Evolutionary conservation across 2,329 filamentous ascomycete genomes (phyloP).

Genomic region (Gnomoniopsis smithogilvyi): DNA sequence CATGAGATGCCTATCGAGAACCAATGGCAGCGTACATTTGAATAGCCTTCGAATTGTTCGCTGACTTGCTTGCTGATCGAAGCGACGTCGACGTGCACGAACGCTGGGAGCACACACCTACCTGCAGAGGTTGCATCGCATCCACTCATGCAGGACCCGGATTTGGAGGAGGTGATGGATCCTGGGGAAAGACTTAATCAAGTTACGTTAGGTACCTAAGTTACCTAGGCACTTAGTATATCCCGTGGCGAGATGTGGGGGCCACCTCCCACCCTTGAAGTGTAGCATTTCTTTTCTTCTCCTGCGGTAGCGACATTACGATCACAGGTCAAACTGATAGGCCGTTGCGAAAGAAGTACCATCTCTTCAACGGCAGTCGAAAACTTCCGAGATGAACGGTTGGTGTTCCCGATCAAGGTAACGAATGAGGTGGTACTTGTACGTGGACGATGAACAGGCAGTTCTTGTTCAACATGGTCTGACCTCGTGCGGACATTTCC

Average conservation of each 20-base stretch:
- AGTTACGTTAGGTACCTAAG: too few species aligned
- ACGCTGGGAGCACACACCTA: slow-evolving; percentile 3
- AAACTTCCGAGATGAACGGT: too few species aligned
- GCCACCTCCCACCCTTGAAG: not conserved
- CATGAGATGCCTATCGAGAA: too few species aligned
- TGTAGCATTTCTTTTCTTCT: too few species aligned
- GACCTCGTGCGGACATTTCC: not conserved
- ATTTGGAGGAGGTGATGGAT: slow-evolving; percentile 2
- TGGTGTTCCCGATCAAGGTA: not conserved
- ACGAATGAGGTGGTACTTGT: too few species aligned
- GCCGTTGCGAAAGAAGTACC: too few species aligned
- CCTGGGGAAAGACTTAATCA: slow-evolving; percentile 3
- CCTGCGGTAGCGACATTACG: too few species aligned
- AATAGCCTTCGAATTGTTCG: too few species aligned
- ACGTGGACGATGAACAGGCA: not conserved
- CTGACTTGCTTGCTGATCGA: not conserved
- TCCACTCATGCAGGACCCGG: slow-evolving; percentile 4
- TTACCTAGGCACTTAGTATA: too few species aligned
- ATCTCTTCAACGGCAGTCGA: too few species aligned
- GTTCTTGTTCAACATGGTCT: not conserved
- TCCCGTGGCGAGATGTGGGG: slow-evolving; percentile 3
- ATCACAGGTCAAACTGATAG: too few species aligned
- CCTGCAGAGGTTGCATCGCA: not conserved
- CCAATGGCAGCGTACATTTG: too few species aligned
- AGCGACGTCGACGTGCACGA: slow-evolving; percentile 3